A percentile compares a stretch with the other conserved stretches of the same genome.
Conservation (phyloP, 2,329 filamentous ascomycete species). For the Talaromyces amestolkiae region DNA sequence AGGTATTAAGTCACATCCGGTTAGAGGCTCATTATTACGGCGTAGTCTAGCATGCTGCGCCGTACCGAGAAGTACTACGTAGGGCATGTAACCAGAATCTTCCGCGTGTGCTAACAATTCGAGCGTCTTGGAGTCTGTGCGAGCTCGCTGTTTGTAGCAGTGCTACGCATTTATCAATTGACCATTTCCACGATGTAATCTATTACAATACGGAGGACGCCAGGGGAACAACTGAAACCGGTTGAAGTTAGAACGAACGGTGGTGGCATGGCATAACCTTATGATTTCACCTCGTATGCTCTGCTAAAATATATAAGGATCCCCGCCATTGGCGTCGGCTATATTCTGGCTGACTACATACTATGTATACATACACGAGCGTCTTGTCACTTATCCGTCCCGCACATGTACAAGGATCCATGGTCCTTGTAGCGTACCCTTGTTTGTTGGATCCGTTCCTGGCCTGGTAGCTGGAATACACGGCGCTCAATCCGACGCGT, state of each 20-base stretch:
- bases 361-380: not conserved
- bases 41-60: not conserved
- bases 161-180: not conserved
- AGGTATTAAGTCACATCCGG: not conserved
- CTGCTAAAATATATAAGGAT: not conserved
- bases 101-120: not conserved
- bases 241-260: conserved; percentile 1
- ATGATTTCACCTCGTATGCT: not conserved
- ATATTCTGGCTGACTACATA: not conserved
- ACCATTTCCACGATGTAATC: not conserved
- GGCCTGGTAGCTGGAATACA: conserved; percentile 1
- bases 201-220: not conserved
- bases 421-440: conserved; percentile 3
- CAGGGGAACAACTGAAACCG: not conserved
- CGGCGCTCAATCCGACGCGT: not conserved
- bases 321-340: not conserved
- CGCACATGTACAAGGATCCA: not conserved
- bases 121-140: conserved; percentile 5
- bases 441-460: not conserved
- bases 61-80: not conserved
- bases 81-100: conserved; percentile 1
- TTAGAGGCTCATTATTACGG: not conserved
- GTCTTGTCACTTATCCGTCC: not conserved
- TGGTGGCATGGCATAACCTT: not conserved
- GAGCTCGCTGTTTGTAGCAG: not conserved